Evolutionary conservation across 2,329 filamentous ascomycete genomes (phyloP).

Genomic region (Myriosclerotinia scirpicola): DNA sequence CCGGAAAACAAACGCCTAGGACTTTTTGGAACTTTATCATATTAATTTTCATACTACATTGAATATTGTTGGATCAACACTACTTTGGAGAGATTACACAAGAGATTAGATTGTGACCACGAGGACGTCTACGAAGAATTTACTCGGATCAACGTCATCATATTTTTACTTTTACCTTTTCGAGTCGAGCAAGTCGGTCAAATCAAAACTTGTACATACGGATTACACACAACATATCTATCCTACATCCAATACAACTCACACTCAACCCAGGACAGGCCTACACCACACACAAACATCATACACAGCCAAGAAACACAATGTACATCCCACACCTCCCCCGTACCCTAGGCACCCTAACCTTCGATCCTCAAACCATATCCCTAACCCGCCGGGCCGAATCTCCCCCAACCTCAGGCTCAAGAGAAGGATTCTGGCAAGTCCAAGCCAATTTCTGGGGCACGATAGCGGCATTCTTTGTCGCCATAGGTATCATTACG

Average conservation of each 20-base stretch:
- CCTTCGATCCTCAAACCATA: neutral
- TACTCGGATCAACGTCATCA: too few species aligned
- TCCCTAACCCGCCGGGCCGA: neutral
- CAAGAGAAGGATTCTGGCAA: slow-evolving; percentile 5
- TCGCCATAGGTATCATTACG: neutral
- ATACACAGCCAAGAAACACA: neutral
- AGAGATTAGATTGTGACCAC: neutral
- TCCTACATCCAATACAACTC: neutral
- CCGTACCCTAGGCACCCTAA: neutral
- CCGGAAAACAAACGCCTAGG: neutral
- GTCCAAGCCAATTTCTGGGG: slow-evolving; percentile 19
- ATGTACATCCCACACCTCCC: slow-evolving; percentile 6
- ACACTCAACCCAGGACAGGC: neutral
- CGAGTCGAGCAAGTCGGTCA: neutral
- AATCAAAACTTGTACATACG: neutral
- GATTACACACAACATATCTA: neutral
- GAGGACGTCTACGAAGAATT: neutral
- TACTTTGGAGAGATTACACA: neutral
- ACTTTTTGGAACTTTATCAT: neutral
- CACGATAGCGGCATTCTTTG: slow-evolving; percentile 2
- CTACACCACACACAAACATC: neutral
- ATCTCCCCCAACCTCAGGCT: neutral
- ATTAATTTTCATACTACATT: neutral
- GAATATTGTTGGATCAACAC: slow-evolving; percentile 6
- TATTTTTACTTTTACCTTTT: neutral